These are phyloP conservation scores for Triticum monococcum DNA, from an alignment of 176 grass and related monocot genomes.

Conservation along the genomic window DNA sequence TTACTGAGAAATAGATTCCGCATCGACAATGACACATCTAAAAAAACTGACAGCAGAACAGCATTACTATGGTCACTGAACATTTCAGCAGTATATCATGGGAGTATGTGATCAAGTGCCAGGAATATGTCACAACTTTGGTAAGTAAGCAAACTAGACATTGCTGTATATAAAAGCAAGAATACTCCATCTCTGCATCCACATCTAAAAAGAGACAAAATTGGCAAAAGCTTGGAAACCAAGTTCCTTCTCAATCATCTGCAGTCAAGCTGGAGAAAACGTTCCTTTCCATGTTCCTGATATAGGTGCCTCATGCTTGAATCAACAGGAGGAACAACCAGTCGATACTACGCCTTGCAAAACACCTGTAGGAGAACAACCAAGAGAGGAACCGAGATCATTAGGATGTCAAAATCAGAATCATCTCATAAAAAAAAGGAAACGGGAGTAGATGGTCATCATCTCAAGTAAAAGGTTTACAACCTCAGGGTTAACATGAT, in stretches of 20 bases:
- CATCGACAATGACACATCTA: neutral
- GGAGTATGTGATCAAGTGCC: neutral
- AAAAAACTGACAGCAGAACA: neutral
- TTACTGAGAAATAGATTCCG: neutral
- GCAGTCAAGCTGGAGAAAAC: constrained; percentile 60
- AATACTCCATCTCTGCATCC: neutral
- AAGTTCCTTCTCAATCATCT: constrained; percentile 86
- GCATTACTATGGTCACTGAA: neutral
- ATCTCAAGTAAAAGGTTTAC: neutral
- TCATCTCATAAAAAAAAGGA: neutral
- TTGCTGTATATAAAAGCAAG: neutral
- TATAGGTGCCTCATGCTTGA: constrained; percentile 91
- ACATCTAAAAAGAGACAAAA: neutral
- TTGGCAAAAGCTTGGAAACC: constrained; percentile 39
- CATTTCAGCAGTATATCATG: neutral
- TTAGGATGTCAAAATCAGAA: constrained; percentile 8
- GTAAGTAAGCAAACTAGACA: neutral
- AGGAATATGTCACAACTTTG: neutral
- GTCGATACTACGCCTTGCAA: constrained; percentile 79
- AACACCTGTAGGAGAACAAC: constrained; percentile 57
- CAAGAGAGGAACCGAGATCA: constrained; percentile 21
- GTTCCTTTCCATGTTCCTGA: constrained; percentile 98
- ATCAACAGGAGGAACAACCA: constrained; percentile 79
- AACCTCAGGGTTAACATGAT: constrained; percentile 91
- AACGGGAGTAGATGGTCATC: neutral